Base-by-base conservation (phyloP, 2,329 filamentous ascomycete genomes). In the Bisporella sp. region DNA sequence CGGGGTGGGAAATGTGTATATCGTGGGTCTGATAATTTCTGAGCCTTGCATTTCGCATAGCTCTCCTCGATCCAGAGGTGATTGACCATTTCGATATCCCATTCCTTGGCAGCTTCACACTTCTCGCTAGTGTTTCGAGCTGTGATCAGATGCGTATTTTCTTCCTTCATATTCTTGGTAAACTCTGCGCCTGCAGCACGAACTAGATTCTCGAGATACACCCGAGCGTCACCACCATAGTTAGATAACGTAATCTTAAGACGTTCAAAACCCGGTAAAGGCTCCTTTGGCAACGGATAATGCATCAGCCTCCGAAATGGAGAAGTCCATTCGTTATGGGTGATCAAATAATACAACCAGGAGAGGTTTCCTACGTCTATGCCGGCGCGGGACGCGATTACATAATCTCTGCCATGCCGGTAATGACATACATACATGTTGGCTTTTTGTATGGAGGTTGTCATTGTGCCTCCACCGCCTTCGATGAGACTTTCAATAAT, bases 11-110 rank as follows among this genome's bases (percentile, higher is more conserved):
- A 99, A 64, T 90, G 84, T 1, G 79, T 89, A 65, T 95, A 99
- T 55, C 85, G 84, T 6, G 78, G 74, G 47, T 87, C 80, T 4
- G 86, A 85, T 28, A 91, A 71, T 0, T 81, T 79, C 64, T 89
- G 85, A 51, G 85, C 73, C 62, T 87, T 78, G 72, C 90, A 96
- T 65, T 87, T 89, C 1, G 92, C 89, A 64, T 97, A 99, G 68
- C 90, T 95, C 64, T 99, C 93, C 68, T 99, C 93, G 43, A 99
- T 78, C 93, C 93, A 99, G 1, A 99, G 76, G 65, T 99, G 93
- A 66, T 97, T 99, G 60, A 96, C 74, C 60, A 96, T 85, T 50
- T 89, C 74, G 49, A 97, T 84, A 48, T 86, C 85, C 93, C 93
- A 99, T 69, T 97, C 93, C 54, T 82, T 80, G 0, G 93, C 93